Evolutionary conservation across 192 early-diverging fungal species (phyloP).

Genomic region (Dissophora globulifera): DNA sequence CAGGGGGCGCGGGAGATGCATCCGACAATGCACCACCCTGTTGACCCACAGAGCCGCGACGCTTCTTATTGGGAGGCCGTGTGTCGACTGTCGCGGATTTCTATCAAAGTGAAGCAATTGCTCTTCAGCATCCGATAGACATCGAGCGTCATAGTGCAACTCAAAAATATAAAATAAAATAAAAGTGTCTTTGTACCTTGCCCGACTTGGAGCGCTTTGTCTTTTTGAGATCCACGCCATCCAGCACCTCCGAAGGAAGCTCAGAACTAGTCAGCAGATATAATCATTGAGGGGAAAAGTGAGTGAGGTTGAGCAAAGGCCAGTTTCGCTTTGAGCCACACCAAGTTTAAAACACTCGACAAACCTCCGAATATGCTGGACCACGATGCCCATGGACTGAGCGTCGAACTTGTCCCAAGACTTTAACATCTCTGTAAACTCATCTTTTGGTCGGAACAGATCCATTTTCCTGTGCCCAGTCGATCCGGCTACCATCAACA

Average conservation of each 20-base stretch:
- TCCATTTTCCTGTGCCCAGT: slow-evolving; percentile 75
- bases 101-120: slow-evolving; percentile 11
- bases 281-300: too few species aligned
- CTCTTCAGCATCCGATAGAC: too few species aligned
- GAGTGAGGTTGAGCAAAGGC: too few species aligned
- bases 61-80: slow-evolving; percentile 48
- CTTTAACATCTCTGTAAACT: slow-evolving; percentile 87
- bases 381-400: slow-evolving; percentile 71
- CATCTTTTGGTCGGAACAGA: slow-evolving; percentile 81
- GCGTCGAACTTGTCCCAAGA: slow-evolving; percentile 82
- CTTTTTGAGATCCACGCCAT: slow-evolving; percentile 53
- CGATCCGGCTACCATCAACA: slow-evolving; percentile 57
- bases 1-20: slow-evolving; percentile 1
- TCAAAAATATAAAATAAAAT: too few species aligned
- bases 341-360: background rate
- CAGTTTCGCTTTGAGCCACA: background rate
- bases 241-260: slow-evolving; percentile 54
- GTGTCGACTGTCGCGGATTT: slow-evolving; percentile 12
- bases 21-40: background rate
- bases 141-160: too few species aligned
- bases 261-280: slow-evolving; percentile 25
- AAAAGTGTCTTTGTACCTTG: slow-evolving; percentile 55
- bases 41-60: slow-evolving; percentile 27
- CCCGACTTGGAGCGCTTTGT: slow-evolving; percentile 49
- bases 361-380: slow-evolving; percentile 69